Percentiles rank a stretch among this genome's conserved stretches.
Evolutionary conservation across 208 protist species (phyloP).

Genomic region (Leishmania lainsoni): DNA sequence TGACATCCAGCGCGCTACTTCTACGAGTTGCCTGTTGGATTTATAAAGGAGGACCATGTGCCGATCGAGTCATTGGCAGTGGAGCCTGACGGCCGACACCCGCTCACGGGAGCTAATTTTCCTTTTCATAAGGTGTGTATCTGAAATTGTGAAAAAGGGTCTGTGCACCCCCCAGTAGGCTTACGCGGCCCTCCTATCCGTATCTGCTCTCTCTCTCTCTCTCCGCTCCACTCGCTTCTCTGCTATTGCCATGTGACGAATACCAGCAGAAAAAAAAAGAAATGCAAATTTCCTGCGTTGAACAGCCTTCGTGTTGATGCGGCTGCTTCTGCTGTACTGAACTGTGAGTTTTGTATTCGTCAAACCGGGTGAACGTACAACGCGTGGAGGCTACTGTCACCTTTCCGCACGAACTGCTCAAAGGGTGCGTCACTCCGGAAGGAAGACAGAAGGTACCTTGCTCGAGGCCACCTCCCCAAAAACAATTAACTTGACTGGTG

Average conservation of each 20-base stretch:
- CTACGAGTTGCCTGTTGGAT: not conserved
- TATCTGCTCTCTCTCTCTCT: not conserved
- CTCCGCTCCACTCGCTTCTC: not conserved
- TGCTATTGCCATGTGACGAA: not conserved
- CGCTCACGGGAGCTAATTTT: not conserved
- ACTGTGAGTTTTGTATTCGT: not conserved
- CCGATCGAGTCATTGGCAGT: slow-evolving; percentile 9
- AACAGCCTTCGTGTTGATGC: not conserved
- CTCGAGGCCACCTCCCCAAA: not conserved
- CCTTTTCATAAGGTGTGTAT: not conserved
- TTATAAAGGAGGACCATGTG: slow-evolving; percentile 5
- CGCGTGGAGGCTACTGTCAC: not conserved
- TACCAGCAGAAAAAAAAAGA: not conserved
- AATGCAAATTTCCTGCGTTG: no score
- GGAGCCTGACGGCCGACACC: not conserved
- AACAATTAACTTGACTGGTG: not conserved
- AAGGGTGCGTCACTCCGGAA: no score
- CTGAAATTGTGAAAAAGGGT: not conserved
- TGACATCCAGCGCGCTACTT: slow-evolving; percentile 6
- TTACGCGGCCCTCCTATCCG: not conserved
- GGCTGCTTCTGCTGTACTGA: not conserved
- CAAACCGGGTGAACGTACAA: not conserved
- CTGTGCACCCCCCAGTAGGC: not conserved
- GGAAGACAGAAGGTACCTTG: no score
- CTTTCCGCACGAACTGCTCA: no score